Base-by-base conservation (phyloP, 352 stramenopile species). In the Pythium scleroteichum region DNA sequence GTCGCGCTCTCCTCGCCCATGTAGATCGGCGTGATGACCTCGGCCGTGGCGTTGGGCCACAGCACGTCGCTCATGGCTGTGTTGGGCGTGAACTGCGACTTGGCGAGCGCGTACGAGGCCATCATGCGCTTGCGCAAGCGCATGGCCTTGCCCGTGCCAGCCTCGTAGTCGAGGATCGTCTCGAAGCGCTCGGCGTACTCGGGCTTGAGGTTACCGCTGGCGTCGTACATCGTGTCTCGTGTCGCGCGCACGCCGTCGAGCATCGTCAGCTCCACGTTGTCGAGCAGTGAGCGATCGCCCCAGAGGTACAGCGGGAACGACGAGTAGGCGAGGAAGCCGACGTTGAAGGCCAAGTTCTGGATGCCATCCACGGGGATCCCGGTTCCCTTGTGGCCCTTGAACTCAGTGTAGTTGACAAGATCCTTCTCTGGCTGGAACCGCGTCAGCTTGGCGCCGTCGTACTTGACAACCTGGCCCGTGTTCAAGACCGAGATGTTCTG, bases 101-200 rank as follows among this genome's bases (percentile, higher is more conserved):
- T 48, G 4, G 69, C 64, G 9, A 92, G 26, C 4, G 80, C 69
- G 52, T 87, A 88, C 49, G 77, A 85, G 33, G 80, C 71, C 70
- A 76, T 61, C 27, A 85, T 68, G 14, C 80, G 78, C 73, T 92
- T 90, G 59, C 58, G 62, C 0, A 78, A 80, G 44, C 68, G 63
- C 77, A 92, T 86, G 51, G 82, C 82, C 74, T 90, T 85, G 24
- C 82, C 82, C 19, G 78, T 86, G 20, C 72, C 76, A 12, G 77
- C 63, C 53, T 92, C 80, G 5, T 90, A 71, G 64, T 90, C 82
- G 19, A 89, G 59, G 20, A 76, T 75, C 33, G 79, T 92, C 44
- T 70, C 50, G 69, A 86, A 90, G 29, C 56, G 61, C 35, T 73
- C 69, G 32, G 46, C 39, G 60, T 85, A 84, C 44, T 38, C 68